Percentiles rank a stretch among this genome's conserved stretches.
Evolutionary conservation across 129 eudicot genomes (phyloP).

Genomic region (Flaveria linearis): DNA sequence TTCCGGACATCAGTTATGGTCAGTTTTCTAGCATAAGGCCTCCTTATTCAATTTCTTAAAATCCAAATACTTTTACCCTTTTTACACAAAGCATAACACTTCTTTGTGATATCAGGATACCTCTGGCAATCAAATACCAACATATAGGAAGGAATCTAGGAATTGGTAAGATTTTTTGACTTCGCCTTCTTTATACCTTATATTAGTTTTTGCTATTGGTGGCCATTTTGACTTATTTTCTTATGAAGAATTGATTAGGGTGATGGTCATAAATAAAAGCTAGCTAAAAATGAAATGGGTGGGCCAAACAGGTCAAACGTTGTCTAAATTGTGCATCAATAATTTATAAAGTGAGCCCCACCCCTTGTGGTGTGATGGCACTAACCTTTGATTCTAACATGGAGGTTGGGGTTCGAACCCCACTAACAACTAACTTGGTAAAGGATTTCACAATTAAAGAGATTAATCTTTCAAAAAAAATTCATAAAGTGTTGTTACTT

Average conservation of each 20-base stretch:
- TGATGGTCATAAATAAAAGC: background rate
- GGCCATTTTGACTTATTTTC: background rate
- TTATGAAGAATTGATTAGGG: constrained; percentile 3
- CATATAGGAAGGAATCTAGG: constrained; percentile 44
- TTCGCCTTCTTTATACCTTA: constrained; percentile 17
- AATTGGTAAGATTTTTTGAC: constrained; percentile 59
- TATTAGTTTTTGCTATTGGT: constrained; percentile 17
- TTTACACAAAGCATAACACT: constrained; percentile 20
- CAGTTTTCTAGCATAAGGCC: constrained; percentile 31
- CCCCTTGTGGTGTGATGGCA: no score
- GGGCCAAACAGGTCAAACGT: no score
- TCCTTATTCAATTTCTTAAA: background rate
- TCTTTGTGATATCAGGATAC: constrained; percentile 49
- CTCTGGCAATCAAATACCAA: constrained; percentile 44
- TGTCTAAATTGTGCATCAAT: no score
- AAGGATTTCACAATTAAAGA: no score
- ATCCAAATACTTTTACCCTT: background rate
- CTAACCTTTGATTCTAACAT: no score
- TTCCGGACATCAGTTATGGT: constrained; percentile 65
- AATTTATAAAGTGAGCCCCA: no score
- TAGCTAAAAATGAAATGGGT: background rate
- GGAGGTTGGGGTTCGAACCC: no score
- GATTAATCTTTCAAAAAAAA: no score
- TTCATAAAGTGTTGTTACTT: background rate
- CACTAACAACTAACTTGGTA: no score